Conservation (phyloP, 352 stramenopile genomes). For the Pythium aquatile region DNA sequence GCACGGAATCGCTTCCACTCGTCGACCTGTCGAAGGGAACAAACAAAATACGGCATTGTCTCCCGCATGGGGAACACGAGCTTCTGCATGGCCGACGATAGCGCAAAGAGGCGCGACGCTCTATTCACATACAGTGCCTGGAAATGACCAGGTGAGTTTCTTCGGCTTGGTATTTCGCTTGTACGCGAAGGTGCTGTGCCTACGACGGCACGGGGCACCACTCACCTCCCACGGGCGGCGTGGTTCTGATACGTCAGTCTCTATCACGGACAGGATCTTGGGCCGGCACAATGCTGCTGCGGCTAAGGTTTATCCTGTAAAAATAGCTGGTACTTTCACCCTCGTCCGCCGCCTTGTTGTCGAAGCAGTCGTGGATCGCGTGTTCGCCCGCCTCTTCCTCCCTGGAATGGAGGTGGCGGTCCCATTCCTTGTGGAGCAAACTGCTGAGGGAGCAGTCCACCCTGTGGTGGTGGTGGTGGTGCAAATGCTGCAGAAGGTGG, state of each 20-base stretch:
- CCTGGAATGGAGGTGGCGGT: constrained; percentile 12
- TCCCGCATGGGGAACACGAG: constrained; percentile 66
- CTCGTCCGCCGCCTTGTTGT: constrained; percentile 19
- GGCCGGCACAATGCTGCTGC: neutral
- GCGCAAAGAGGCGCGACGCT: neutral
- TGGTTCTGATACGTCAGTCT: neutral
- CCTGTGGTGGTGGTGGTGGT: constrained; percentile 3
- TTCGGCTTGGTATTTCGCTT: neutral
- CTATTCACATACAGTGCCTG: neutral
- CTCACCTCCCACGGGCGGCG: neutral
- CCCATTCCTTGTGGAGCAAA: neutral
- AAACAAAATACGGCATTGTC: constrained; percentile 82
- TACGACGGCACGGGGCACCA: neutral
- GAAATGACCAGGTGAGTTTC: neutral
- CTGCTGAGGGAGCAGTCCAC: neutral
- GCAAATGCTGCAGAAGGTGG: constrained; percentile 5
- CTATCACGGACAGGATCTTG: neutral
- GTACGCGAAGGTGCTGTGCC: neutral
- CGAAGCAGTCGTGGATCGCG: constrained; percentile 25
- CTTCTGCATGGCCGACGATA: constrained; percentile 33
- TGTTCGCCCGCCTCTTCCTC: constrained; percentile 6
- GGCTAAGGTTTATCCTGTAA: neutral
- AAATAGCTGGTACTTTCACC: neutral
- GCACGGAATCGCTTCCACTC: constrained; percentile 70
- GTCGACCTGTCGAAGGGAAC: constrained; percentile 59